A percentile compares a stretch with the other conserved stretches of the same genome.
phyloP scores from a whole-genome alignment of 1,284 basidiomycete species.

The Tilletiopsis washingtonensis region DNA sequence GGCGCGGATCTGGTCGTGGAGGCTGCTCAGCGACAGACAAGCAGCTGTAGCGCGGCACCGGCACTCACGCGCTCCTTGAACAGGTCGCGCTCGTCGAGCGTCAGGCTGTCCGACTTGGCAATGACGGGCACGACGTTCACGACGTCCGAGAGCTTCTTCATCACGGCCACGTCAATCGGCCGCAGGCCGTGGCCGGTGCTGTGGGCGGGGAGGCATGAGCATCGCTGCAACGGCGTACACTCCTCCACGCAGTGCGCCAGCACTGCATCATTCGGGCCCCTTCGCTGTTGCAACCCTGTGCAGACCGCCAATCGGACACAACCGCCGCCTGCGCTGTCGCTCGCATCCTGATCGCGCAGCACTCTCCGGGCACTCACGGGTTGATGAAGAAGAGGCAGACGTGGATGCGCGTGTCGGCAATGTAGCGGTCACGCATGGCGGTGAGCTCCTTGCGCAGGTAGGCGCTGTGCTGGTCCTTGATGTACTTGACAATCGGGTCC shows the following conservation, averaged over 20 bases:
- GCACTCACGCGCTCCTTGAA: constrained; percentile 95
- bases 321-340: too few relatives aligned
- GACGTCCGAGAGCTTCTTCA: constrained; percentile 97
- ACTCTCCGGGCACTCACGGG: constrained; percentile 25
- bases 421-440: constrained; percentile 95
- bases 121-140: constrained; percentile 99
- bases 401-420: constrained; percentile 96
- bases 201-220: constrained; percentile 76
- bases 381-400: constrained; percentile 98
- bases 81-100: constrained; percentile 78
- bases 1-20: constrained; percentile 82
- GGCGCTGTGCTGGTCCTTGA: constrained; percentile 97
- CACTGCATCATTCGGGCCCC: too few relatives aligned
- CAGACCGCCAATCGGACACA: too few relatives aligned
- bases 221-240: too few relatives aligned
- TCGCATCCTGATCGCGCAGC: not conserved
- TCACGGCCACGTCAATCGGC: constrained; percentile 85
- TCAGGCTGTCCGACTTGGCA: constrained; percentile 93
- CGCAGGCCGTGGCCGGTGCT: constrained; percentile 41
- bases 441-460: constrained; percentile 98
- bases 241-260: too few relatives aligned
- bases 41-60: constrained; percentile 52
- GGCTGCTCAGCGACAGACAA: not conserved
- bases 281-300: too few relatives aligned
- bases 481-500: constrained; percentile 98